Conservation (phyloP, 768 basidiomycete genomes). For the Zangia roseola region DNA sequence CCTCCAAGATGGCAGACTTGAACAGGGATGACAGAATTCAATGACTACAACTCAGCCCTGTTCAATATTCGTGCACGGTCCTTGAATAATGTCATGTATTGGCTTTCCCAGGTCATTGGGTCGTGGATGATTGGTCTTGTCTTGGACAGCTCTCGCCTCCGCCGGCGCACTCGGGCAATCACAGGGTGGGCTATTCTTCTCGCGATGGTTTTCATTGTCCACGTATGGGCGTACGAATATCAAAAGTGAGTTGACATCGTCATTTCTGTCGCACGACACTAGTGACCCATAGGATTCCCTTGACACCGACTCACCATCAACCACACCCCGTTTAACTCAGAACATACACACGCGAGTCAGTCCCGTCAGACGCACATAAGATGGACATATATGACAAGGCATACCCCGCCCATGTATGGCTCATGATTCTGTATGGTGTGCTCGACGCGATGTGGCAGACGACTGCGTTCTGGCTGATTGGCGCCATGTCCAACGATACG, state of each 20-base stretch:
- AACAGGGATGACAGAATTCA: conserved; percentile 53
- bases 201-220: conserved; percentile 60
- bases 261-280: background rate
- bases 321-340: conserved; percentile 21
- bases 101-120: conserved; percentile 73
- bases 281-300: background rate
- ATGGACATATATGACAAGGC: conserved; percentile 50
- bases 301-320: background rate
- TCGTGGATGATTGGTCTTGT: conserved; percentile 65
- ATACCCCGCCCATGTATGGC: conserved; percentile 40
- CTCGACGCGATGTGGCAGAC: conserved; percentile 85
- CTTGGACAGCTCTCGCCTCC: conserved; percentile 54
- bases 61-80: conserved; percentile 77
- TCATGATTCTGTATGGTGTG: conserved; percentile 69
- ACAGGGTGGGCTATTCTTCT: conserved; percentile 62
- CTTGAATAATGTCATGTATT: conserved; percentile 78
- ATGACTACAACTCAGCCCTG: conserved; percentile 69
- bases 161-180: conserved; percentile 66
- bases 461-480: conserved; percentile 75
- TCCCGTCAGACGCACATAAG: conserved; percentile 39
- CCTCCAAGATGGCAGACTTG: background rate
- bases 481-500: conserved; percentile 80
- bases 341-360: conserved; percentile 56
- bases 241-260: conserved; percentile 49
- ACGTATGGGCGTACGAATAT: conserved; percentile 75